A percentile compares a stretch with the other conserved stretches of the same genome.
These are phyloP conservation scores for Botrytis paeoniae DNA, from an alignment of 2,329 filamentous ascomycete species.

Conservation along the genomic window DNA sequence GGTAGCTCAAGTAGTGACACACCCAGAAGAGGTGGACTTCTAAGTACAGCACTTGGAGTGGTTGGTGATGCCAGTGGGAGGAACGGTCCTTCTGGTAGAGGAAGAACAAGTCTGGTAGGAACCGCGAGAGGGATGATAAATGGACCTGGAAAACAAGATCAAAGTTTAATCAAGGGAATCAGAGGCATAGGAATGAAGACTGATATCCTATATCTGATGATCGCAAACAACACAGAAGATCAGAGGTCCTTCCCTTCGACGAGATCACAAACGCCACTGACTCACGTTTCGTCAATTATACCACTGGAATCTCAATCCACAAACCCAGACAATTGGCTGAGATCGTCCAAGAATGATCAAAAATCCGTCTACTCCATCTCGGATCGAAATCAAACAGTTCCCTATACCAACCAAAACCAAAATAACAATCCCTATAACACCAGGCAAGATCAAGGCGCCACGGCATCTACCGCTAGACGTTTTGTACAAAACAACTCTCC, in stretches of 20 bases:
- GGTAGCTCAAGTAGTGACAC: neutral
- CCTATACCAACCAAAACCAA: neutral
- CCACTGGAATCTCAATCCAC: neutral
- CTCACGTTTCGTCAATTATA: neutral
- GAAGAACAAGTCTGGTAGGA: neutral
- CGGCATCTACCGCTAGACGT: neutral
- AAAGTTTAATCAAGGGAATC: conserved; percentile 12
- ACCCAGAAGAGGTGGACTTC: neutral
- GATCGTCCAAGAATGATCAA: neutral
- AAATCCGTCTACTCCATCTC: neutral
- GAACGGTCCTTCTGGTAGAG: neutral
- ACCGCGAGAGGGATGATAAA: conserved; percentile 4
- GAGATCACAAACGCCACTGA: neutral
- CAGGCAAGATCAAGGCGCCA: neutral
- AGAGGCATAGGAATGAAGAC: conserved; percentile 15
- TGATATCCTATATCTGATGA: conserved; percentile 18
- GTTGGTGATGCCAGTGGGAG: neutral
- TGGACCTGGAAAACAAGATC: conserved; percentile 12
- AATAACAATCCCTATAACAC: neutral
- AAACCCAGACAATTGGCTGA: too few relatives aligned
- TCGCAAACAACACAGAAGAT: conserved; percentile 6
- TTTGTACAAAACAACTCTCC: neutral
- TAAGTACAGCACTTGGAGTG: neutral
- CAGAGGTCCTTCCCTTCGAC: neutral
- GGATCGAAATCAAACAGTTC: neutral